phyloP scores from a whole-genome alignment of 495 filamentous ascomycete species.

The Neurospora hispaniola region DNA sequence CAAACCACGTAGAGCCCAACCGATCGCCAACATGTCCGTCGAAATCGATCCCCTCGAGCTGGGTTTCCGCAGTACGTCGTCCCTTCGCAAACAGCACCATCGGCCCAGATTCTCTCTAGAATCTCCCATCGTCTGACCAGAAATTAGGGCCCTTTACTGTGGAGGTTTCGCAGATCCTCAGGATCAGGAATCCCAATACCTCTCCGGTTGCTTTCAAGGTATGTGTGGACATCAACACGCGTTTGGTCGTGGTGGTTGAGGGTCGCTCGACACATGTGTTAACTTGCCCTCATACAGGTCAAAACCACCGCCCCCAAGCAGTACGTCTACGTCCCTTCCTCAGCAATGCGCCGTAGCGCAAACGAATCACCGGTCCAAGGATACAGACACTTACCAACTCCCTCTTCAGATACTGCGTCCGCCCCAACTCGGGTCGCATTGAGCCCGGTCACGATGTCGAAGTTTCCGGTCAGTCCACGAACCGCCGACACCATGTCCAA shows the following conservation, averaged over 20 bases:
- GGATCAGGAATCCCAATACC: constrained; percentile 65
- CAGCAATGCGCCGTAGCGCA: neutral
- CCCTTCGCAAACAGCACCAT: constrained; percentile 1
- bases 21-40: constrained; percentile 64
- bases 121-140: constrained; percentile 13
- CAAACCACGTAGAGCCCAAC: neutral
- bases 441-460: constrained; percentile 80
- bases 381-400: constrained; percentile 2
- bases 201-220: constrained; percentile 95
- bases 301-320: constrained; percentile 99
- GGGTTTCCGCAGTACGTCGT: constrained; percentile 80
- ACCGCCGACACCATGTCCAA: neutral
- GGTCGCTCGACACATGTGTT: neutral
- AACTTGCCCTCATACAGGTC: constrained; percentile 46
- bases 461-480: constrained; percentile 63
- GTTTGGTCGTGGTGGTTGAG: neutral
- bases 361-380: neutral
- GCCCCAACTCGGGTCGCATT: constrained; percentile 93
- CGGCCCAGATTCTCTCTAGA: neutral
- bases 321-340: constrained; percentile 58
- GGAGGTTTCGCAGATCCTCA: constrained; percentile 78
- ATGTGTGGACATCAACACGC: constrained; percentile 14
- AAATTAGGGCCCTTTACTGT: constrained; percentile 76
- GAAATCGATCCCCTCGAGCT: constrained; percentile 87
- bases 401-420: constrained; percentile 77